Evolutionary conservation across 495 filamentous ascomycete species (phyloP).

Genomic region (Penicillium cinerascens): DNA sequence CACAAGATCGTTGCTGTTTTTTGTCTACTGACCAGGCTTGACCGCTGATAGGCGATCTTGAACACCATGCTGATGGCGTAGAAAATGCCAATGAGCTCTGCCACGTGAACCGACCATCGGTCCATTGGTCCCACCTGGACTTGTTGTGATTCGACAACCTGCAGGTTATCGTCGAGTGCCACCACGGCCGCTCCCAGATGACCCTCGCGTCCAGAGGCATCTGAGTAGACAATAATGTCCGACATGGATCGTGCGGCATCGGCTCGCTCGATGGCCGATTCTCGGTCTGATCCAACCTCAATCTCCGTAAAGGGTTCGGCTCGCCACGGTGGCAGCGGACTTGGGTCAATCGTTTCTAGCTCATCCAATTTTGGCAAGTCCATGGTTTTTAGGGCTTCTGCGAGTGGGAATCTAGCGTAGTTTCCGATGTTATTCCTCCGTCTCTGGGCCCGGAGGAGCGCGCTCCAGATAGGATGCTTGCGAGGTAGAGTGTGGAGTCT

Average conservation of each 20-base stretch:
- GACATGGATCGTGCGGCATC: background rate
- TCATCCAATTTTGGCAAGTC: slow-evolving; percentile 6
- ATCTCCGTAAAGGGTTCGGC: slow-evolving; percentile 21
- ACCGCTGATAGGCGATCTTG: no score
- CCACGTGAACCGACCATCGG: no score
- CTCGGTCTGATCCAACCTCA: slow-evolving; percentile 17
- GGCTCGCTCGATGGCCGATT: slow-evolving; percentile 17
- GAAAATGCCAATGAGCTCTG: no score
- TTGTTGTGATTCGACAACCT: no score
- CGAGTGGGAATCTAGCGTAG: background rate
- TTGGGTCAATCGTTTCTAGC: slow-evolving; percentile 21
- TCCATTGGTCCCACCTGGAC: no score
- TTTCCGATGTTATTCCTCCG: no score
- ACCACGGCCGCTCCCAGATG: slow-evolving; percentile 9
- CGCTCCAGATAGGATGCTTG: no score
- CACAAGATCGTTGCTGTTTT: no score
- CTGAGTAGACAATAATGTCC: slow-evolving; percentile 11
- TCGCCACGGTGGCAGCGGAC: slow-evolving; percentile 18
- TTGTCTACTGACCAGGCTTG: no score
- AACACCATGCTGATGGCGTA: no score
- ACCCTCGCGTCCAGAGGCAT: slow-evolving; percentile 10
- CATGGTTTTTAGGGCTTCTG: background rate
- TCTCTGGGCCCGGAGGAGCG: no score
- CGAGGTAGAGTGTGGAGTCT: no score
- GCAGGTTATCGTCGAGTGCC: slow-evolving; percentile 1